phyloP scores from a whole-genome alignment of 441 rosid species.

The Populus hybrid region DNA sequence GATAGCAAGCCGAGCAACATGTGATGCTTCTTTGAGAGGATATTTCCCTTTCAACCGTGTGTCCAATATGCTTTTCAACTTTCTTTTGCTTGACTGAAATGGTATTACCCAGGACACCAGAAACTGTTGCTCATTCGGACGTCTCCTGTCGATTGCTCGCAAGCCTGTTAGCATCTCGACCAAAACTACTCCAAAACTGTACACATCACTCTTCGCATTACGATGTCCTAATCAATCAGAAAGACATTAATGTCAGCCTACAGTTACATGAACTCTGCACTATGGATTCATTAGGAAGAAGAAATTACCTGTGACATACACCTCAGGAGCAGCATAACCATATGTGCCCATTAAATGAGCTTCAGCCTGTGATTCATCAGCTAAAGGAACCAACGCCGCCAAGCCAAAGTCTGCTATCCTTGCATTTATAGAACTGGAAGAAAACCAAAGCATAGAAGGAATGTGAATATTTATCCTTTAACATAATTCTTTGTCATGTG shows the following conservation, averaged over 20 bases:
- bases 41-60: constrained; percentile 60
- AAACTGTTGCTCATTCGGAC: constrained; percentile 51
- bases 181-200: constrained; percentile 75
- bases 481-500: not conserved
- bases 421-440: constrained; percentile 67
- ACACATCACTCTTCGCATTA: constrained; percentile 80
- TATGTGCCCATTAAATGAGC: constrained; percentile 81
- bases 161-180: constrained; percentile 74
- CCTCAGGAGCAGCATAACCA: constrained; percentile 93
- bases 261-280: not conserved
- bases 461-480: not conserved
- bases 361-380: constrained; percentile 76
- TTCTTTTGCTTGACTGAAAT: constrained; percentile 47
- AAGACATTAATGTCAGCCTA: not conserved
- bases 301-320: constrained; percentile 68
- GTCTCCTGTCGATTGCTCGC: constrained; percentile 58
- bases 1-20: constrained; percentile 60
- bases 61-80: constrained; percentile 60
- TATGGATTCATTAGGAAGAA: not conserved
- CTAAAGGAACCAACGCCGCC: constrained; percentile 86
- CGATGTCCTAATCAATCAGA: constrained; percentile 53
- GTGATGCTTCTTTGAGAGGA: constrained; percentile 52
- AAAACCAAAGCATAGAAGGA: not conserved
- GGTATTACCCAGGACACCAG: constrained; percentile 75
- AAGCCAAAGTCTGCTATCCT: constrained; percentile 85